phyloP scores from a whole-genome alignment of 768 basidiomycete species.

The Phylloporus sp. region DNA sequence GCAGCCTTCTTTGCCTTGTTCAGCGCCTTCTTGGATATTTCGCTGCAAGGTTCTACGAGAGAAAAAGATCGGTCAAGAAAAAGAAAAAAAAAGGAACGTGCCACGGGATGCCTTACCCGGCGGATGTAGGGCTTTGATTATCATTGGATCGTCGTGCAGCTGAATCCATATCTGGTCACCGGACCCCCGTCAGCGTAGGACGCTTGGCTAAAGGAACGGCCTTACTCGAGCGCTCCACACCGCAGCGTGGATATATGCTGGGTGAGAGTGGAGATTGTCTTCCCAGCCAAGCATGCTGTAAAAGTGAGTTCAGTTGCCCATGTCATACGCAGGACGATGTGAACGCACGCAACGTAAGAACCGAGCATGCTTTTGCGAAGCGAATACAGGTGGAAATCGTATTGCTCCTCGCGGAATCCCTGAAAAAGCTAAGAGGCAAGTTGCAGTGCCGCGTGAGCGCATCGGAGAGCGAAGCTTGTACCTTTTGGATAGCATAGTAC shows the following conservation, averaged over 20 bases:
- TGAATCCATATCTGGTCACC: constrained; percentile 63
- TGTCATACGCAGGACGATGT: not conserved
- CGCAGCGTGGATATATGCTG: constrained; percentile 68
- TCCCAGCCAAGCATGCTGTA: constrained; percentile 76
- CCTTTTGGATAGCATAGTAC: constrained; percentile 72
- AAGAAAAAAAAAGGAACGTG: no score
- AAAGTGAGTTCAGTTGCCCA: constrained; percentile 3
- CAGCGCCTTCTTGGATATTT: constrained; percentile 67
- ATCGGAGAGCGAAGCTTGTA: constrained; percentile 27
- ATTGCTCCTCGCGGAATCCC: constrained; percentile 91
- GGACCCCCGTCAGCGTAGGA: constrained; percentile 11
- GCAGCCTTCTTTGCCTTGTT: constrained; percentile 85
- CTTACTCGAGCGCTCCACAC: constrained; percentile 63
- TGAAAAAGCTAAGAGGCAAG: constrained; percentile 57
- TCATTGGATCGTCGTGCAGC: constrained; percentile 65
- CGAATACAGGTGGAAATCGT: constrained; percentile 96
- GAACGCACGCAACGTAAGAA: constrained; percentile 74
- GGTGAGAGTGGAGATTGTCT: constrained; percentile 71
- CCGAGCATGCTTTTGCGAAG: constrained; percentile 83
- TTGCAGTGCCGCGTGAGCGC: constrained; percentile 4
- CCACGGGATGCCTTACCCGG: constrained; percentile 32
- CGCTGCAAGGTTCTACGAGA: constrained; percentile 13
- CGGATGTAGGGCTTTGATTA: constrained; percentile 39
- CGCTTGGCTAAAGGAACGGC: constrained; percentile 9
- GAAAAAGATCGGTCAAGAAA: not conserved